Evolutionary conservation across 805 yeast genomes (phyloP), one percentile per base, ranked within the genome.

Genomic region (Metschnikowia dekortorum): DNA sequence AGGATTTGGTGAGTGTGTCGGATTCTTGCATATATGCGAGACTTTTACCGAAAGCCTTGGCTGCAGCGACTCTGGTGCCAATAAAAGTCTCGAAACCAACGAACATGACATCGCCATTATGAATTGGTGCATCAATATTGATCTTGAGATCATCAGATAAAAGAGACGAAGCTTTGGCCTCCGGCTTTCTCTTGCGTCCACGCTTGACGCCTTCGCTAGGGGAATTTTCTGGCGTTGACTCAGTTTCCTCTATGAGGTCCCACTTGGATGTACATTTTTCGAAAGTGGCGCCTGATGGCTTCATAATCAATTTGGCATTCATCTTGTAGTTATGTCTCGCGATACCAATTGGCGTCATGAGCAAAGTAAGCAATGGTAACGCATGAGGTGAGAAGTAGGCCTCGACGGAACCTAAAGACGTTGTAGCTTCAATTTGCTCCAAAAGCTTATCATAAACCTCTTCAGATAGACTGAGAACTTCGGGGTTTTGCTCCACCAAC

Each of bases 261-360:
- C 53, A 51, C 3, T 48, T 46, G 46, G 49, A 53, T 36, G 53
- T 61, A 8, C 47, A 46, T 16, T 51, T 46, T 6, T 58, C 67
- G 28, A 51, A 48, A 11, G 39, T 43, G 59, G 75, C 62, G 1
- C 94, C 95, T 10, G 96, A 86, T 0, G 97, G 96, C 55, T 87
- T 81, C 62, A 92, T 70, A 39, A 94, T 80, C 46, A 82, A 75
- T n/a, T 76, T 71, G 0, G 87, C 73, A 56, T 87, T 84, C 96
- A 94, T 89, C 33, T 82, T 80, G 66, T 89, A 94, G 59, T 85
- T 87, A 64, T 85, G 87, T 55, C 98, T 83, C 4, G 96, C 87
- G 49, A 90, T 83, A 53, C 99, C 99, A 51, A 94, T 87, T 2
- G 99, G 99, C 0, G 98, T 92, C 85, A 89, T 84, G 41, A 89